Evolutionary conservation across 2,329 filamentous ascomycete genomes (phyloP), one percentile per base, ranked within the genome.

Genomic region (Penicillium sp.): DNA sequence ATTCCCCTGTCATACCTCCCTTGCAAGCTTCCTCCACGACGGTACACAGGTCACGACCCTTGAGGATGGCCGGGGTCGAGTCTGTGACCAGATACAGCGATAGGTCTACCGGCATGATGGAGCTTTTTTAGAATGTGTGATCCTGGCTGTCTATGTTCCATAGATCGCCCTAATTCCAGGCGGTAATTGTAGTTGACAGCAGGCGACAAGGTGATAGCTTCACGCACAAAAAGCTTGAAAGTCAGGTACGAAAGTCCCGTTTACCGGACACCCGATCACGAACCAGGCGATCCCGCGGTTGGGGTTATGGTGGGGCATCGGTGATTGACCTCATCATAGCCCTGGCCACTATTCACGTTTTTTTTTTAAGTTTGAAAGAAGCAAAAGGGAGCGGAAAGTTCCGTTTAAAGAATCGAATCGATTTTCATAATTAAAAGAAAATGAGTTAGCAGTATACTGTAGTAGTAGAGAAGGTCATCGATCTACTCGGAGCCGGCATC

Each of bases 61-160:
- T 91, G 47, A 97, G 87, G 68, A 97, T 92, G 37, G 88, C 87
- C 15, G 89, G 86, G n/a, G 93, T 96, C 55, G 92, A 95, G 83
- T 97, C 93, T 5, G 93, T 97, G 69, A 97, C 93, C 61, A 97
- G 85, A 76, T 97, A 97, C 42, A 97, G 82, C 53, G 89, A 89
- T 76, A 96, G 93, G 78, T 96, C 88, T 51, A 90, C 82, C 22
- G 79, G 72, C 74, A 77, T 79, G 65, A 62, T 81, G 57, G n/a
- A 7, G 22, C 1, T 26, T 35, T 26, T 35, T 12, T 7, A 13
- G 13, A 24, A 10, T 17, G 15, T 13, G 4, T 8, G 19, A 17
- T 30, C 35, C 37, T 35, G 2, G 8, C 30, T 38, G 13, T 10
- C 30, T 35, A 9, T 30, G 2, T 9, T 7, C 13, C 3, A 4